Evolutionary conservation across 1,284 basidiomycete species (phyloP).

Genomic region (Microbotryum saponariae): DNA sequence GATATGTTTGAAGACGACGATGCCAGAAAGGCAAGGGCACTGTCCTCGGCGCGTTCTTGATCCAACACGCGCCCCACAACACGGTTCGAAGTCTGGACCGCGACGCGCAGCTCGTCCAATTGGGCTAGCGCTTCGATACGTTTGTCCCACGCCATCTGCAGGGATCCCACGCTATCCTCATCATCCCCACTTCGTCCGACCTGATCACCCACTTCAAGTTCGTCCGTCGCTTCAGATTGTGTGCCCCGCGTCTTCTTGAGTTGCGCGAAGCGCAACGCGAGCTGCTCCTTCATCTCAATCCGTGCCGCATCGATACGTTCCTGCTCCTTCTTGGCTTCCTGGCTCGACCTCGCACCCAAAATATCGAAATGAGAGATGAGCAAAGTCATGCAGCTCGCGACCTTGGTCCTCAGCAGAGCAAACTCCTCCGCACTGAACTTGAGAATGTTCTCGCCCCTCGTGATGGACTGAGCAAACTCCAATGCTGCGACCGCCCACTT

Average conservation of each 20-base stretch:
- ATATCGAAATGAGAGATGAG: conserved; percentile 98
- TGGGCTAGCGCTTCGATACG: conserved; percentile 27
- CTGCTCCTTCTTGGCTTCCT: conserved; percentile 82
- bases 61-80: conserved; percentile 82
- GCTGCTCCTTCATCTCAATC: conserved; percentile 52
- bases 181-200: background rate
- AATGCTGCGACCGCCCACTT: conserved; percentile 96
- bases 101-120: conserved; percentile 57
- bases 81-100: conserved; percentile 59
- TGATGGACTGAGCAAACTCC: conserved; percentile 86
- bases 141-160: conserved; percentile 27
- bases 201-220: background rate
- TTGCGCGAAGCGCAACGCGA: conserved; percentile 30
- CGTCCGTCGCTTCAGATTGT: background rate
- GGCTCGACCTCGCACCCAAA: conserved; percentile 77
- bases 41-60: conserved; percentile 81
- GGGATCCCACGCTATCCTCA: conserved; percentile 19
- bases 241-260: conserved; percentile 16
- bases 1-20: conserved; percentile 83
- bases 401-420: conserved; percentile 77
- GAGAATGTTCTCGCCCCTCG: conserved; percentile 81
- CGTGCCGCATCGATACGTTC: conserved; percentile 55
- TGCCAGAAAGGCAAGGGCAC: conserved; percentile 81
- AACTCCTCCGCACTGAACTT: conserved; percentile 83
- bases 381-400: conserved; percentile 91